These are phyloP conservation scores for Chaetomium strumarium DNA, from an alignment of 2,329 filamentous ascomycete species.

Conservation along the genomic window DNA sequence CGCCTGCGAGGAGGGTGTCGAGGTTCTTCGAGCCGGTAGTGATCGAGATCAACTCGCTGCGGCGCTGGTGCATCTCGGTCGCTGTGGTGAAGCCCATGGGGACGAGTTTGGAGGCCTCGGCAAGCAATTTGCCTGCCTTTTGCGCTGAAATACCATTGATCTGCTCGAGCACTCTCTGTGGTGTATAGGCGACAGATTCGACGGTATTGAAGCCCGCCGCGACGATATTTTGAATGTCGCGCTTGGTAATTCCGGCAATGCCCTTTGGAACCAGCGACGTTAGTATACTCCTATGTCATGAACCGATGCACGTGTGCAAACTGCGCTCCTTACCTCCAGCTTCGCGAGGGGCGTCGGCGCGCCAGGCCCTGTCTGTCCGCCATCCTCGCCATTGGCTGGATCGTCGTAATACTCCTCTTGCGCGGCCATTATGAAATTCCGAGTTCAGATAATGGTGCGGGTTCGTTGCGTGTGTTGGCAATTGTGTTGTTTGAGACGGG, in stretches of 20 bases:
- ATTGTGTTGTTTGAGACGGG: not conserved
- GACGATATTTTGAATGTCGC: constrained; percentile 87
- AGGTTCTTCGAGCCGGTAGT: constrained; percentile 97
- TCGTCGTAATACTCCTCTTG: constrained; percentile 64
- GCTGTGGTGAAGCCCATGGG: constrained; percentile 99
- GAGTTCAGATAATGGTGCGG: not conserved
- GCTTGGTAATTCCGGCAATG: constrained; percentile 80
- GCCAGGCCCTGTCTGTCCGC: constrained; percentile 71
- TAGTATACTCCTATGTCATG: not conserved
- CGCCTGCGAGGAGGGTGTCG: constrained; percentile 88
- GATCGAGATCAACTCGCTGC: constrained; percentile 95
- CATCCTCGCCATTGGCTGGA: constrained; percentile 60
- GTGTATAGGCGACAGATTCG: constrained; percentile 88
- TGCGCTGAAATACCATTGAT: constrained; percentile 98
- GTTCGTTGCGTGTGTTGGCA: not conserved
- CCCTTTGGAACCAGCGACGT: constrained; percentile 52
- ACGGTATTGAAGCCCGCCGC: constrained; percentile 95
- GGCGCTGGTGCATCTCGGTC: constrained; percentile 95
- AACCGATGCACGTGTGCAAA: not conserved
- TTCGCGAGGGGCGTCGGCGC: constrained; percentile 85
- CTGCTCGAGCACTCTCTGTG: constrained; percentile 77
- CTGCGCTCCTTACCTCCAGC: constrained; percentile 62
- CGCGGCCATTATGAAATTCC: constrained; percentile 33
- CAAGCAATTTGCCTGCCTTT: constrained; percentile 86
- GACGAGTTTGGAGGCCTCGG: constrained; percentile 81